Base-by-base conservation (phyloP, 306 rosid species). In the Argentina anserina region DNA sequence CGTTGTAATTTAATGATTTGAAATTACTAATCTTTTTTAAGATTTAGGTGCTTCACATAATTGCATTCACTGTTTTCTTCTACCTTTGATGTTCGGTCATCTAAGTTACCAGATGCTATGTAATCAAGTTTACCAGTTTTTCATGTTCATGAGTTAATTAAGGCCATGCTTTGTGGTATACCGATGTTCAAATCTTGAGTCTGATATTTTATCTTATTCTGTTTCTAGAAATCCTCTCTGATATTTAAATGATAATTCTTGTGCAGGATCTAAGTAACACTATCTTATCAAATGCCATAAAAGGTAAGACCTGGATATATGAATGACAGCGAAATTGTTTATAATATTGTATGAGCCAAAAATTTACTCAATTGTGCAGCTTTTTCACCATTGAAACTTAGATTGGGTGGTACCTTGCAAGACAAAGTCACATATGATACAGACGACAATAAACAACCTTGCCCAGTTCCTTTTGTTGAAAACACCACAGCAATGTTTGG, bases 321-420 rank as follows among this genome's bases (percentile, higher is more conserved):
- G 65, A 37, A 49, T 47, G 23, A 17, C 29, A 20, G 29, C 10
- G 14, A 12, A 41, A 77, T 73, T 2, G 39, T 29, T 59, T 28
- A 14, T 3, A 15, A 59, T 31, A n/a, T 31, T 59, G 65, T 13
- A 59, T 28, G 29, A 77, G 69, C 64, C 39, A 58, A 75, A 72
- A 29, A 59, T 14, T 13, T 11, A 26, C 65, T 62, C 41, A 73
- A 49, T 40, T 84, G 12, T 84, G 88, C 95, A 94, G 99, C 94
- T 26, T 94, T 94, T 86, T 84, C 93, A 17, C 96, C 99, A 23
- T 70, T 94, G 81, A 94, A 94, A 79, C 77, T 94, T 56, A 90
- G 97, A 85, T 73, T 94, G 73, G 97, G 99, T 9, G 99, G 99
- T 55, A 83, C 78, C 18, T 87, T 94, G 87, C 96, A 94, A 85